Base-by-base conservation (phyloP, 257 asterid species). In the Solanum neorickii region DNA sequence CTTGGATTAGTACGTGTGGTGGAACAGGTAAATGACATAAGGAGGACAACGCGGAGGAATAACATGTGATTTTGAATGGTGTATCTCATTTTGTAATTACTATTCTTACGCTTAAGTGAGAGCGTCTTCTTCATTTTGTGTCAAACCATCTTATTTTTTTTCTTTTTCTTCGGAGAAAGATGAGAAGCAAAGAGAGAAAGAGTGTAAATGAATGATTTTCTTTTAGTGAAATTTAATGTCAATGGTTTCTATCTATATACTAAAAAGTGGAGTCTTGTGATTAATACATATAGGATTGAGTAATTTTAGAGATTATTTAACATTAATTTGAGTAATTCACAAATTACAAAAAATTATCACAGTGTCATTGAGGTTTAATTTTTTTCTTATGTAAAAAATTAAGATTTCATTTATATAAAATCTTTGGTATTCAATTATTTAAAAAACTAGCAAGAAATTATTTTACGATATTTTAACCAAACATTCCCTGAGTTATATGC, bases 111-210 rank as follows among this genome's bases (percentile, higher is more conserved):
- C 88, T 89, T 33, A 72, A 35, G 65, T 82, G 74, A 82, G 80
- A 90, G 42, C 35, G 88, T 46, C 75, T 75, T 88, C 66, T 86
- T 90, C 87, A 88, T 31, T 46, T 88, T 88, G 73, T 69, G 86
- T 89, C 90, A 88, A 52, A 78, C 2, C 23, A 76, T 77, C 14
- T 83, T 62, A 90, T 88, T 15, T 90, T 29, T 27, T 56, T 89
- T 83, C 46, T 3, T 20, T 33, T 73, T 21, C 12, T 21, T 3
- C 3, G 0, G 3, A 37, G 49, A 20, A 25, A 37, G 9, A 20
- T 74, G 82, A 37, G 49, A 21, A 37, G 27, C 9, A 74, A 10
- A 18, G 23, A 73, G 31, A 27, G 18, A 20, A 44, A 73, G 49
- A 20, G 27, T 35, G 37, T 3, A 73, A 73, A 13, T 73, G 25